Conservation (phyloP, 768 basidiomycete species). For the Boletus barrowsii region DNA sequence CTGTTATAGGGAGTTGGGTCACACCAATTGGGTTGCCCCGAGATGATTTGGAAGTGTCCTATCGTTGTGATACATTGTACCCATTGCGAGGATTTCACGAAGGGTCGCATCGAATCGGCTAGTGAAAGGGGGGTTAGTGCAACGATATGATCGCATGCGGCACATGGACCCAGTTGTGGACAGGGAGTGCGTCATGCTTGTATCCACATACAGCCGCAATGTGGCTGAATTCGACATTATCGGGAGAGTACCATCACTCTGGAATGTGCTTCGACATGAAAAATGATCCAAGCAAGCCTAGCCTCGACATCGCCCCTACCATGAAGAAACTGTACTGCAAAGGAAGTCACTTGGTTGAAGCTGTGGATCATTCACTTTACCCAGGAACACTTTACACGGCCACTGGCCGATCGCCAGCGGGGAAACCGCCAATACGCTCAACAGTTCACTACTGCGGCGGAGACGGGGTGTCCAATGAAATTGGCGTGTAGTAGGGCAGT, state of each 20-base stretch:
- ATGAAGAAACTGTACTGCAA: neutral
- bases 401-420: neutral
- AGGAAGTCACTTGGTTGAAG: neutral
- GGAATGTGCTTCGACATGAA: neutral
- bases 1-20: no score
- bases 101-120: neutral
- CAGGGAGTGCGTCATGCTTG: slow-evolving; percentile 1
- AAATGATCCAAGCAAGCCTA: neutral
- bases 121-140: neutral
- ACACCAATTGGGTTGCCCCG: no score
- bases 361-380: slow-evolving; percentile 1
- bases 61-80: no score
- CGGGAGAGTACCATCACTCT: neutral
- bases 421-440: neutral
- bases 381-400: slow-evolving; percentile 1
- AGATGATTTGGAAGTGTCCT: no score
- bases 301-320: slow-evolving; percentile 5
- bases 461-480: slow-evolving; percentile 5
- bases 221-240: slow-evolving; percentile 3
- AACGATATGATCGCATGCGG: slow-evolving; percentile 1
- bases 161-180: neutral
- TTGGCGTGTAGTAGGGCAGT: slow-evolving; percentile 2
- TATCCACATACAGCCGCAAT: neutral
- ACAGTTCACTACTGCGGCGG: neutral
- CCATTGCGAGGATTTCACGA: no score